phyloP scores from a whole-genome alignment of 2,329 filamentous ascomycete genomes.

The Ascosphaera apis region DNA sequence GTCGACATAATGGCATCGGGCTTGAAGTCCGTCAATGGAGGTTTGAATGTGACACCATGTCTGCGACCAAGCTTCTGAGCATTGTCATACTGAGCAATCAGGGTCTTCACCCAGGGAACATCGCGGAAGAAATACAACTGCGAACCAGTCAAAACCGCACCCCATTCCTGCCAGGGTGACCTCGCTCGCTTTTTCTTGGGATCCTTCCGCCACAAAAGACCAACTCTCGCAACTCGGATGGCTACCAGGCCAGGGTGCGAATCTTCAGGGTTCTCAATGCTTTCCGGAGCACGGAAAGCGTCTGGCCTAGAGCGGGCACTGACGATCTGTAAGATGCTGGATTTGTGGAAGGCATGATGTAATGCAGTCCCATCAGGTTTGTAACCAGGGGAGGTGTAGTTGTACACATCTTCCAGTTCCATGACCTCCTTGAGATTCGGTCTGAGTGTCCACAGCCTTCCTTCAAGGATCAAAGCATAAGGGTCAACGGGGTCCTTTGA shows the following conservation, averaged over 20 bases:
- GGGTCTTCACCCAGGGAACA: constrained; percentile 68
- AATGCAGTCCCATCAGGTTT: constrained; percentile 58
- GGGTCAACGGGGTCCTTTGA: constrained; percentile 78
- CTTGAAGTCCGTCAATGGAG: constrained; percentile 76
- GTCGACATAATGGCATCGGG: constrained; percentile 86
- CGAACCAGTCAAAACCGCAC: constrained; percentile 83
- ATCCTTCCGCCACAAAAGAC: constrained; percentile 84
- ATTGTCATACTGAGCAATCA: constrained; percentile 70
- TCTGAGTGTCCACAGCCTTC: constrained; percentile 58
- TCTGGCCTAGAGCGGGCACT: constrained; percentile 83
- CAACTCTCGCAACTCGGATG: constrained; percentile 93
- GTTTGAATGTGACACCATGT: constrained; percentile 68
- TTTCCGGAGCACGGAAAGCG: constrained; percentile 79
- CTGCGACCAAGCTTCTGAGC: constrained; percentile 59
- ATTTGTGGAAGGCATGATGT: constrained; percentile 74
- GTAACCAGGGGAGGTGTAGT: constrained; percentile 56
- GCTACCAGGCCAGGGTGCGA: constrained; percentile 85
- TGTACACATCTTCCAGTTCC: constrained; percentile 76
- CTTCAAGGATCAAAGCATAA: constrained; percentile 81
- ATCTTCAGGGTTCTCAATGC: constrained; percentile 61
- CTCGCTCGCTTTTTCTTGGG: constrained; percentile 79
- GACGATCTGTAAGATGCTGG: constrained; percentile 80
- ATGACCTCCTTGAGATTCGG: constrained; percentile 84
- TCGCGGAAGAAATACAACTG: constrained; percentile 95
- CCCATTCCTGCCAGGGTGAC: constrained; percentile 98